Percentiles rank a stretch among this genome's conserved stretches.
These are phyloP conservation scores for Limtongia smithiae DNA, from an alignment of 805 yeast species.

Conservation along the genomic window DNA sequence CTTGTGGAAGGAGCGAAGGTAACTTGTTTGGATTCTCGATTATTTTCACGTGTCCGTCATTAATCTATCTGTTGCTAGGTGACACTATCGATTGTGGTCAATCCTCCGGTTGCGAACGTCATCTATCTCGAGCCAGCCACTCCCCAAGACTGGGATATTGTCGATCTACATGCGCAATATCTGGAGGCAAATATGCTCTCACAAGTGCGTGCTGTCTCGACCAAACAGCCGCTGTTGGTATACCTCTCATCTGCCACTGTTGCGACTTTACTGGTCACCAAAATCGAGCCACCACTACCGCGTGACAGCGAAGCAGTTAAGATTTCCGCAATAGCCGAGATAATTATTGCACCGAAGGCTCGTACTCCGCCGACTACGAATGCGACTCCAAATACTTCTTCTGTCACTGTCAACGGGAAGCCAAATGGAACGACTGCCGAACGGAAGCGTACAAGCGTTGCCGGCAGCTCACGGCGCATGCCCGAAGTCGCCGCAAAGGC, in stretches of 20 bases:
- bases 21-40: too few species aligned
- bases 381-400: not conserved
- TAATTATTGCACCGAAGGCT: constrained; percentile 70
- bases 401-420: not conserved
- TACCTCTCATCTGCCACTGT: constrained; percentile 60
- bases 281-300: constrained; percentile 43
- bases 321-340: constrained; percentile 61
- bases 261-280: constrained; percentile 56
- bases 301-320: constrained; percentile 43
- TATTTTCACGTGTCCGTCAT: not conserved
- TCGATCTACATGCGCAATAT: constrained; percentile 73
- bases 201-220: constrained; percentile 73
- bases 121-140: constrained; percentile 76
- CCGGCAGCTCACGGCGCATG: constrained; percentile 12
- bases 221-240: constrained; percentile 48
- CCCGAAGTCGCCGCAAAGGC: not conserved
- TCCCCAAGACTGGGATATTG: constrained; percentile 83
- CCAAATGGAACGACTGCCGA: constrained; percentile 5
- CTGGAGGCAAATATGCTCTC: constrained; percentile 71
- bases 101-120: constrained; percentile 52
- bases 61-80: constrained; percentile 30
- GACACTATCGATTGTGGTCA: constrained; percentile 47
- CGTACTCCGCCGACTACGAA: constrained; percentile 23
- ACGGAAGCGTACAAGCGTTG: constrained; percentile 3
- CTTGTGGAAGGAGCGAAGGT: constrained; percentile 44